phyloP scores from a whole-genome alignment of 495 filamentous ascomycete genomes.

The Trichoderma parareesei region DNA sequence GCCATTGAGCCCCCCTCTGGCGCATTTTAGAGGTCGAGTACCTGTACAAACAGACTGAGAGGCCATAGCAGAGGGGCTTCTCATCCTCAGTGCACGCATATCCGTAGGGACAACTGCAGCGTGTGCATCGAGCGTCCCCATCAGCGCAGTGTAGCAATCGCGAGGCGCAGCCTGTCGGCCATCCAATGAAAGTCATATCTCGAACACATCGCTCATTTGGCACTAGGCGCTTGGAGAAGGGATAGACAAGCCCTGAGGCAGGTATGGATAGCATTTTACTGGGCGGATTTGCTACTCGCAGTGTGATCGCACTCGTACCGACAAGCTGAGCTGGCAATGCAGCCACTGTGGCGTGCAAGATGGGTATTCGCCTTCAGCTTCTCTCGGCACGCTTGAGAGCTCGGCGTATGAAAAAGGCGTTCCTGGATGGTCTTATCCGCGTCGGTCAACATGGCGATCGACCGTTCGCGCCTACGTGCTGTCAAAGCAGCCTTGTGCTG shows the following conservation, averaged over 20 bases:
- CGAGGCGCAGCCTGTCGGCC: not conserved
- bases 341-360: not conserved
- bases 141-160: not conserved
- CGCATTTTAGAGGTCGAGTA: not conserved
- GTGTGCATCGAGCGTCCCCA: not conserved
- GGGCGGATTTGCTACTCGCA: not conserved
- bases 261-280: not conserved
- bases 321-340: not conserved
- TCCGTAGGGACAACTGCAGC: not conserved
- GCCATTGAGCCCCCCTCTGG: not conserved
- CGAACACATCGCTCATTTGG: not conserved
- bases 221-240: not conserved
- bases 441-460: not conserved
- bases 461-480: not conserved
- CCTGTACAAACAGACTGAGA: not conserved
- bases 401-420: not conserved
- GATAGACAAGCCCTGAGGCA: not conserved
- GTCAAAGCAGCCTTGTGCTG: not conserved
- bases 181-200: not conserved
- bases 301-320: not conserved
- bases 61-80: not conserved
- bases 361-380: not conserved
- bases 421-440: not conserved
- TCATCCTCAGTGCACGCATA: not conserved
- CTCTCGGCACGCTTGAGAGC: not conserved